A percentile compares a stretch with the other conserved stretches of the same genome.
Evolutionary conservation across 495 filamentous ascomycete species (phyloP).

Genomic region (Penicillium coffeae): DNA sequence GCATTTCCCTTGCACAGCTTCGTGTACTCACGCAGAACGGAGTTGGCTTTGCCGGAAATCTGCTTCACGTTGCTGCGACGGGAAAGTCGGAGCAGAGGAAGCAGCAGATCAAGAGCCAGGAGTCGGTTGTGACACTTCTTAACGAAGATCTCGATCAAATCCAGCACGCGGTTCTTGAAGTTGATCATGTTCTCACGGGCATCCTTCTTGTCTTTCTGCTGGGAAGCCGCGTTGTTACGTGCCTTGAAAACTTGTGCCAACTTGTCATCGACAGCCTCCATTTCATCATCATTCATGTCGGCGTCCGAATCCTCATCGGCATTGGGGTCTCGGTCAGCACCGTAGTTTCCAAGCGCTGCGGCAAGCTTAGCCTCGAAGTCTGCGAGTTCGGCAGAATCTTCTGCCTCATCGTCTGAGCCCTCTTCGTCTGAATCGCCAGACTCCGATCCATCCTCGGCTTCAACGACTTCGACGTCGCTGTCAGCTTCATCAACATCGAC

Average conservation of each 20-base stretch:
- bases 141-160: slow-evolving; percentile 80
- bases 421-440: slow-evolving; percentile 36
- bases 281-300: slow-evolving; percentile 92
- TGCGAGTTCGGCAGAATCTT: slow-evolving; percentile 50
- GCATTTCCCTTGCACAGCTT: slow-evolving; percentile 59
- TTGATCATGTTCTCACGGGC: slow-evolving; percentile 86
- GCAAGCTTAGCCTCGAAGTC: slow-evolving; percentile 76
- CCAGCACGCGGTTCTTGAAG: slow-evolving; percentile 91
- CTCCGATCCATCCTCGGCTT: slow-evolving; percentile 24
- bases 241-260: slow-evolving; percentile 81
- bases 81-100: slow-evolving; percentile 59
- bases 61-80: slow-evolving; percentile 64
- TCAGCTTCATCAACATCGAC: slow-evolving; percentile 31
- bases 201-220: slow-evolving; percentile 77
- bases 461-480: slow-evolving; percentile 30
- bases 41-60: slow-evolving; percentile 66
- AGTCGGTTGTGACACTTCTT: slow-evolving; percentile 69
- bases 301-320: slow-evolving; percentile 58
- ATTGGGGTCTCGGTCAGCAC: slow-evolving; percentile 51
- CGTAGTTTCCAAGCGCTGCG: slow-evolving; percentile 63
- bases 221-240: slow-evolving; percentile 53
- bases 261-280: slow-evolving; percentile 82
- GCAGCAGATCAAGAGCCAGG: slow-evolving; percentile 61
- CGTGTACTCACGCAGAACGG: slow-evolving; percentile 65
- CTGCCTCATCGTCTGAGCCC: slow-evolving; percentile 33